Conservation (phyloP, 2,329 filamentous ascomycete genomes). For the Ascocoryne sarcoides region DNA sequence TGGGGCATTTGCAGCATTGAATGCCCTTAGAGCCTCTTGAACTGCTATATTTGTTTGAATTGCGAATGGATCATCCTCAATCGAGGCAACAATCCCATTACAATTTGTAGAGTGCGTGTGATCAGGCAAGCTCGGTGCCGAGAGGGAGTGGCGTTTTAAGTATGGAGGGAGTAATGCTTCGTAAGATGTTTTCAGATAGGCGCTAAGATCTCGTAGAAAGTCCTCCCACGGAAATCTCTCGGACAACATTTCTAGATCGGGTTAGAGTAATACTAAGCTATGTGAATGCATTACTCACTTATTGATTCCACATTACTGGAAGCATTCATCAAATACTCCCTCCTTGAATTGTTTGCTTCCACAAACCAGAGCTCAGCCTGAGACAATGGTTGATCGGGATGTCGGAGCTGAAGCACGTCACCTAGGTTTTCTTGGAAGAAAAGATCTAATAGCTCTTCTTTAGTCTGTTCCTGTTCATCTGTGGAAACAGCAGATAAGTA, state of each 20-base stretch:
- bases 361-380: conserved; percentile 53
- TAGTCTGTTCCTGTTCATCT: conserved; percentile 38
- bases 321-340: conserved; percentile 47
- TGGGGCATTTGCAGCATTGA: conserved; percentile 1
- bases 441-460: conserved; percentile 48
- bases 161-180: conserved; percentile 41
- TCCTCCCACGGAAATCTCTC: conserved; percentile 56
- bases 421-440: conserved; percentile 51
- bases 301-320: conserved; percentile 36
- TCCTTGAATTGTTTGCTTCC: conserved; percentile 42
- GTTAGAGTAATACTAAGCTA: conserved; percentile 7
- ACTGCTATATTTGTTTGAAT: conserved; percentile 9
- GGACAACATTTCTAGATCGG: conserved; percentile 34
- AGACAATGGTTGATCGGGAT: conserved; percentile 45
- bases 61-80: conserved; percentile 11
- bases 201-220: conserved; percentile 49
- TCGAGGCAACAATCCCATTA: neutral
- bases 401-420: conserved; percentile 42
- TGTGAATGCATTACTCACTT: conserved; percentile 26
- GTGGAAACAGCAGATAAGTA: conserved; percentile 54
- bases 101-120: neutral
- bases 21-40: conserved; percentile 11
- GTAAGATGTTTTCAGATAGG: conserved; percentile 49
- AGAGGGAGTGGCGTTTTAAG: conserved; percentile 29
- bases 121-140: conserved; percentile 15